A percentile compares a stretch with the other conserved stretches of the same genome.
Evolutionary conservation across 768 basidiomycete genomes (phyloP).

Genomic region (Rhodotorula taiwanensis): DNA sequence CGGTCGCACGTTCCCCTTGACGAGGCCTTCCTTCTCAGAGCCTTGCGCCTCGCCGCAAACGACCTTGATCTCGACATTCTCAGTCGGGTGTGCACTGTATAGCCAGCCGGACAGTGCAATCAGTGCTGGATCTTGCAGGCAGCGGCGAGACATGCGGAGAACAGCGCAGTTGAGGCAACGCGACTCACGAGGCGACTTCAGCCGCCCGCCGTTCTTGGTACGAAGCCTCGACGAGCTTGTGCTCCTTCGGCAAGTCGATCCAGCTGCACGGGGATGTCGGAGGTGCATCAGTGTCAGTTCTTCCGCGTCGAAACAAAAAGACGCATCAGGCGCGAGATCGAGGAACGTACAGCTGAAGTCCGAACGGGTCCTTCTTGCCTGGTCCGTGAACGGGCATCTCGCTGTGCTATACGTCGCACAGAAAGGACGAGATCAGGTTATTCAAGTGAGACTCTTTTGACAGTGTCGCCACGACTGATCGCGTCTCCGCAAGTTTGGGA

Average conservation of each 20-base stretch:
- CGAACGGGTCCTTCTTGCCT: constrained; percentile 65
- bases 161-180: background rate
- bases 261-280: constrained; percentile 13
- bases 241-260: constrained; percentile 49
- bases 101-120: too few relatives aligned
- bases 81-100: constrained; percentile 63
- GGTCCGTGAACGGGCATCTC: constrained; percentile 72
- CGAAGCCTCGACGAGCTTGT: constrained; percentile 72
- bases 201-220: constrained; percentile 73
- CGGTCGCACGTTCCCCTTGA: constrained; percentile 72
- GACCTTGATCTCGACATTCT: constrained; percentile 55
- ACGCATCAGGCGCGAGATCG: background rate
- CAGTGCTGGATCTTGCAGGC: too few relatives aligned
- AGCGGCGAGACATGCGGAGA: background rate
- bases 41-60: constrained; percentile 86
- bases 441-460: too few relatives aligned
- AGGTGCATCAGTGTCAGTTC: background rate
- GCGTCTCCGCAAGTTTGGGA: too few relatives aligned
- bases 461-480: too few relatives aligned
- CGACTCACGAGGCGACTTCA: constrained; percentile 44
- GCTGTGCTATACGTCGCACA: constrained; percentile 15
- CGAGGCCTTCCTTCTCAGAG: constrained; percentile 49
- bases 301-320: background rate
- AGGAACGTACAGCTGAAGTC: constrained; percentile 71
- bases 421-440: too few relatives aligned